A percentile compares a stretch with the other conserved stretches of the same genome.
These are phyloP conservation scores for Jackrogersella minutella DNA, from an alignment of 495 filamentous ascomycete genomes.

Conservation along the genomic window DNA sequence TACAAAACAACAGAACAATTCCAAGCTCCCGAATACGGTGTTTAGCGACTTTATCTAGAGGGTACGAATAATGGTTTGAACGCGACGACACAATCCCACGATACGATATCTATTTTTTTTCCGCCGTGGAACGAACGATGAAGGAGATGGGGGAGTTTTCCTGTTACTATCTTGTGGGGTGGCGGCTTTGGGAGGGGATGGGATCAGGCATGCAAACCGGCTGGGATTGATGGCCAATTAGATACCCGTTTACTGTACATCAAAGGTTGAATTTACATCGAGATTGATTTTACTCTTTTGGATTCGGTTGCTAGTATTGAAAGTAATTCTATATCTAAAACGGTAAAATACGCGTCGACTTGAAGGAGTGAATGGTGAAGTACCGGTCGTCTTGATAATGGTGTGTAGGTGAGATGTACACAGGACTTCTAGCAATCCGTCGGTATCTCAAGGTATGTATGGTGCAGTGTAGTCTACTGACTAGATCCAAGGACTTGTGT, in stretches of 20 bases:
- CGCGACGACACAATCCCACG: conserved; percentile 19
- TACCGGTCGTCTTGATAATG: no score
- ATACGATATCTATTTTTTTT: no score
- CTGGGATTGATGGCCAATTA: conserved; percentile 34
- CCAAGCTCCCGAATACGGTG: no score
- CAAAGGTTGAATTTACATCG: conserved; percentile 27
- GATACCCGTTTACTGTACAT: conserved; percentile 40
- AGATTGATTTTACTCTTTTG: conserved; percentile 16
- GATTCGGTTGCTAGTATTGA: neutral
- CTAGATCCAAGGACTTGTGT: no score
- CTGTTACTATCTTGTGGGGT: neutral
- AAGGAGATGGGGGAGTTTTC: neutral
- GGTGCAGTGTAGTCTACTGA: no score
- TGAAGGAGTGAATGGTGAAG: neutral
- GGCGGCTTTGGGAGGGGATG: neutral
- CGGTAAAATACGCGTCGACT: neutral
- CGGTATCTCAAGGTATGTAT: no score
- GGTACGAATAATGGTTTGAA: conserved; percentile 26
- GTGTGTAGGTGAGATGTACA: no score
- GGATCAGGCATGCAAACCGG: conserved; percentile 12
- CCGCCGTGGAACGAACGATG: neutral
- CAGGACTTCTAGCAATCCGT: neutral
- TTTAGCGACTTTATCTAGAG: conserved; percentile 7
- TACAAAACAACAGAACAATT: neutral
- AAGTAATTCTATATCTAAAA: neutral